Evolutionary conservation across 768 basidiomycete genomes (phyloP).

Genomic region (Mycena galopus): DNA sequence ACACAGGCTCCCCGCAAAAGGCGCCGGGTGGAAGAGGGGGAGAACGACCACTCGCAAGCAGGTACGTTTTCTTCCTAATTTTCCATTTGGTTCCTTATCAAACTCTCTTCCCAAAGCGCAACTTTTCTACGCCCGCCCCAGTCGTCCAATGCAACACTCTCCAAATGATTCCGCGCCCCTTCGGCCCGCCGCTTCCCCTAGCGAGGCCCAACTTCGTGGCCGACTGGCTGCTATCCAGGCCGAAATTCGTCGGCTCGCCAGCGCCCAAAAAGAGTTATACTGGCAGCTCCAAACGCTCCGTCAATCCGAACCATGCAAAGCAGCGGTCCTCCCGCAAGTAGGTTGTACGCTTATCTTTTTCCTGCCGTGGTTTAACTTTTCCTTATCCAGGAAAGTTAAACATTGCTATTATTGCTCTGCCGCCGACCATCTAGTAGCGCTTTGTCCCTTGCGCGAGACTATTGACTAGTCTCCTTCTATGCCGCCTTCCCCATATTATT

Average conservation of each 20-base stretch:
- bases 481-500: background rate
- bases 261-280: conserved; percentile 5
- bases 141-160: background rate
- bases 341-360: too few relatives aligned
- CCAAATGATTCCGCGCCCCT: background rate
- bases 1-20: background rate
- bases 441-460: conserved; percentile 5
- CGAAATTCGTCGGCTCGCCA: background rate
- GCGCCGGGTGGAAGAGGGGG: too few relatives aligned
- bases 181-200: background rate
- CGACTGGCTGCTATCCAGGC: too few relatives aligned
- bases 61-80: background rate
- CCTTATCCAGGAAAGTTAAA: conserved; percentile 1
- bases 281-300: background rate
- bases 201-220: background rate
- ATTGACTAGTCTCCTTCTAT: conserved; percentile 8
- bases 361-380: background rate
- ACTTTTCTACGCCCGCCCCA: background rate
- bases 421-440: background rate
- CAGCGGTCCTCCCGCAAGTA: too few relatives aligned
- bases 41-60: background rate
- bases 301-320: too few relatives aligned
- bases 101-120: background rate
- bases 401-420: conserved; percentile 8
- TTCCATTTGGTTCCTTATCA: background rate